Percentiles rank a stretch among this genome's conserved stretches.
Evolutionary conservation across 192 early-diverging fungal species (phyloP).

Genomic region (Coemansia sp.): DNA sequence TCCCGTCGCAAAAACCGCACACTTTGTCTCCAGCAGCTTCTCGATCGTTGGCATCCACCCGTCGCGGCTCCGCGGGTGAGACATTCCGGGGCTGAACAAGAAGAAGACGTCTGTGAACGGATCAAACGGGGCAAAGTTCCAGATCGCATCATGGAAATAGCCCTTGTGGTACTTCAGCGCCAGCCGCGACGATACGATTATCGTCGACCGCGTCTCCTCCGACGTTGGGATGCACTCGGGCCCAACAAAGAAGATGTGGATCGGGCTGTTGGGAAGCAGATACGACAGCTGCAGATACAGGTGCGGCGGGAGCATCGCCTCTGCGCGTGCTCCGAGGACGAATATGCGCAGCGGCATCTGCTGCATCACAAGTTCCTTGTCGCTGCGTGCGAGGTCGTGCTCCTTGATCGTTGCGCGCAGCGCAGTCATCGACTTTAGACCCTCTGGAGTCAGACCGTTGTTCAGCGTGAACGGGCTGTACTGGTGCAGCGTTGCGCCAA

Average conservation of each 20-base stretch:
- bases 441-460: conserved; percentile 68
- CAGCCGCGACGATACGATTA: conserved; percentile 57
- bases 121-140: conserved; percentile 67
- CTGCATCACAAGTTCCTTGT: conserved; percentile 55
- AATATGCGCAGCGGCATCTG: conserved; percentile 67
- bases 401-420: conserved; percentile 55
- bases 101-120: conserved; percentile 79
- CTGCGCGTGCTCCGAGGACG: conserved; percentile 70
- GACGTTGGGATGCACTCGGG: conserved; percentile 65
- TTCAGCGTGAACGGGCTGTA: conserved; percentile 67
- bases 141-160: conserved; percentile 63
- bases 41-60: conserved; percentile 68
- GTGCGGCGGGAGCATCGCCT: conserved; percentile 72
- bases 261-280: conserved; percentile 68
- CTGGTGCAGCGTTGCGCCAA: conserved; percentile 70
- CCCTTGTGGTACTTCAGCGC: conserved; percentile 68
- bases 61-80: conserved; percentile 59
- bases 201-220: conserved; percentile 56
- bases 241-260: conserved; percentile 80
- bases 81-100: conserved; percentile 74
- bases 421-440: conserved; percentile 69
- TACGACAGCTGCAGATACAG: conserved; percentile 73
- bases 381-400: conserved; percentile 54
- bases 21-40: conserved; percentile 72
- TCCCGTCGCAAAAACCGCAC: conserved; percentile 74